Evolutionary conservation across 2,329 filamentous ascomycete species (phyloP).

Genomic region (Grosmannia penicillata): DNA sequence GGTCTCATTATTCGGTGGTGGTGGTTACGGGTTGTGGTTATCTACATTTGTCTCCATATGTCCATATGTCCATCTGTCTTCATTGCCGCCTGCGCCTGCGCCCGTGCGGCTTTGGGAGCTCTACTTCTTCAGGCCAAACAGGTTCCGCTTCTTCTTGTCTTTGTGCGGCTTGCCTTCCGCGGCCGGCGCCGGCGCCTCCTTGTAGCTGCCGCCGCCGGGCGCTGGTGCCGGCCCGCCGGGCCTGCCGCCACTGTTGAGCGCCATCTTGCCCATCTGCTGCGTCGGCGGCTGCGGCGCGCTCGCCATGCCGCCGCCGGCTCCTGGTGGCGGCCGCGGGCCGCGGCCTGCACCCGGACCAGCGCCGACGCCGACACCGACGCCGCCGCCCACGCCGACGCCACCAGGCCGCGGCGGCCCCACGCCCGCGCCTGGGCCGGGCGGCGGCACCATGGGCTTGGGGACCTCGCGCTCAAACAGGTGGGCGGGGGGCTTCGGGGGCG

Average conservation of each 20-base stretch:
- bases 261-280: slow-evolving; percentile 40
- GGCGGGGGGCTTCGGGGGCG: slow-evolving; percentile 66
- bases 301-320: slow-evolving; percentile 8
- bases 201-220: slow-evolving; percentile 7
- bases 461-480: slow-evolving; percentile 67
- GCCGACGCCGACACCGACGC: slow-evolving; percentile 12
- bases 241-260: slow-evolving; percentile 20
- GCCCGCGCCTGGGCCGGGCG: no score
- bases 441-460: slow-evolving; percentile 25
- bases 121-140: slow-evolving; percentile 20
- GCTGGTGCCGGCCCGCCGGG: slow-evolving; percentile 16
- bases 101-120: no score
- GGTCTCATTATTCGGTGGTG: background rate
- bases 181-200: slow-evolving; percentile 10
- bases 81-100: no score
- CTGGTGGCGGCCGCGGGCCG: no score
- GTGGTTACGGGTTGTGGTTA: background rate
- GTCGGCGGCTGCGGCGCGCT: slow-evolving; percentile 27
- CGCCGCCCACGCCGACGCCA: slow-evolving; percentile 8
- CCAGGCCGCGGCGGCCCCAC: no score
- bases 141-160: slow-evolving; percentile 21
- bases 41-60: background rate
- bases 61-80: background rate
- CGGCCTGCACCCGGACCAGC: no score
- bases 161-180: slow-evolving; percentile 27